These are phyloP conservation scores for Claviceps lovelessii DNA, from an alignment of 2,329 filamentous ascomycete genomes.

Conservation along the genomic window DNA sequence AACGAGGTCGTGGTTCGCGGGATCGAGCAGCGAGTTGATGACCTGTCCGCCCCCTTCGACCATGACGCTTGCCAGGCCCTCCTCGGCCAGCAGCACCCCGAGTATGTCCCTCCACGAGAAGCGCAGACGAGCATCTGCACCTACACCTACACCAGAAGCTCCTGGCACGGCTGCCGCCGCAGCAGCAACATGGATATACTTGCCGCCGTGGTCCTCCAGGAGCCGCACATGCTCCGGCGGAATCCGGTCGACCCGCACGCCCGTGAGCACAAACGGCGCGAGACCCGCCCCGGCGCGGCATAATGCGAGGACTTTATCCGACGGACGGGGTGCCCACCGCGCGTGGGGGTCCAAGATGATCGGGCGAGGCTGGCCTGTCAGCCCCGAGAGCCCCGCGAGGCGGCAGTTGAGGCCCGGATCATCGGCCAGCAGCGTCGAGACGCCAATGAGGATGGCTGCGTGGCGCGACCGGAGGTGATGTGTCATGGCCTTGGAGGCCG, in stretches of 20 bases:
- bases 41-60: constrained; percentile 75
- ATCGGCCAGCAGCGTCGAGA: constrained; percentile 71
- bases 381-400: constrained; percentile 46
- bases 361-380: constrained; percentile 58
- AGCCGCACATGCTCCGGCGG: constrained; percentile 27
- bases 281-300: constrained; percentile 51
- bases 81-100: constrained; percentile 38
- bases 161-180: not conserved
- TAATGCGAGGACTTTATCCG: constrained; percentile 52
- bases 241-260: constrained; percentile 26
- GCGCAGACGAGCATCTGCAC: constrained; percentile 25
- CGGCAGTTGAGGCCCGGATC: constrained; percentile 78
- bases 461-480: constrained; percentile 75
- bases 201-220: constrained; percentile 36
- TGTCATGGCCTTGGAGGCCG: constrained; percentile 79
- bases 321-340: constrained; percentile 51
- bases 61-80: constrained; percentile 69
- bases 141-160: constrained; percentile 14
- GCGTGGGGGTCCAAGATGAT: constrained; percentile 66
- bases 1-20: constrained; percentile 45
- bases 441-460: constrained; percentile 73
- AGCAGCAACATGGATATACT: constrained; percentile 28
- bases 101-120: constrained; percentile 55
- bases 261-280: constrained; percentile 58
- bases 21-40: constrained; percentile 65